phyloP scores from a whole-genome alignment of 2,329 filamentous ascomycete species.

The Conoideocrella luteorostrata region DNA sequence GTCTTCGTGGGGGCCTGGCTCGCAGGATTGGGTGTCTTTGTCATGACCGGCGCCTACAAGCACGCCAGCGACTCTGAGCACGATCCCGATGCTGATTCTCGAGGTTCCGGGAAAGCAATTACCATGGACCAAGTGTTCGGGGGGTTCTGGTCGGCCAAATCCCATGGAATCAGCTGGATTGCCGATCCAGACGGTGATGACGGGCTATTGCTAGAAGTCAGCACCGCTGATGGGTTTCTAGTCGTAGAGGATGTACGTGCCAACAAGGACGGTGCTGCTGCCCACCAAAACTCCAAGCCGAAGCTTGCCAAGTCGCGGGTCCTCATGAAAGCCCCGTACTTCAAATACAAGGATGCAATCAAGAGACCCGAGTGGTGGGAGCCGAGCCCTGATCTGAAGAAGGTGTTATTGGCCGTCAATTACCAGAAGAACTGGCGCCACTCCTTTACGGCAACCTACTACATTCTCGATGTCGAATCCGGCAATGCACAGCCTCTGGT shows the following conservation, averaged over 20 bases:
- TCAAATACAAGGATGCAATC: conserved; percentile 51
- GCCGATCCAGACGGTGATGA: conserved; percentile 70
- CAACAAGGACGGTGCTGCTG: conserved; percentile 21
- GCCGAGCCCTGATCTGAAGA: conserved; percentile 79
- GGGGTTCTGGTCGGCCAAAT: conserved; percentile 58
- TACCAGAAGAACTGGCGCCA: conserved; percentile 77
- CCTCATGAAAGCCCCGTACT: conserved; percentile 64
- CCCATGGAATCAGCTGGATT: conserved; percentile 70
- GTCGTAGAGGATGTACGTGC: conserved; percentile 79
- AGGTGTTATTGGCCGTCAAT: conserved; percentile 75
- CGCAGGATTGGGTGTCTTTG: conserved; percentile 59
- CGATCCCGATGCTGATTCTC: conserved; percentile 59
- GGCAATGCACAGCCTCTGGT: conserved; percentile 75
- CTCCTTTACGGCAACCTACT: conserved; percentile 81
- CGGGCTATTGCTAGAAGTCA: conserved; percentile 74
- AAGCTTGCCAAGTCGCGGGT: conserved; percentile 50
- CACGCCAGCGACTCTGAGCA: conserved; percentile 57
- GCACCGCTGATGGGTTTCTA: conserved; percentile 65
- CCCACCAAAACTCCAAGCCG: conserved; percentile 23
- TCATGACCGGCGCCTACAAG: conserved; percentile 59
- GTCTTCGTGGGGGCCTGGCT: conserved; percentile 63
- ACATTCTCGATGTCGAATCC: conserved; percentile 81
- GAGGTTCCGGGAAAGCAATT: conserved; percentile 64
- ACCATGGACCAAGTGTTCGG: conserved; percentile 64
- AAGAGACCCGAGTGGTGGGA: conserved; percentile 56